Percentiles rank a stretch among this genome's conserved stretches.
These are phyloP conservation scores for Vitellaria paradoxa DNA, from an alignment of 179 eudicot genomes.

Conservation along the genomic window DNA sequence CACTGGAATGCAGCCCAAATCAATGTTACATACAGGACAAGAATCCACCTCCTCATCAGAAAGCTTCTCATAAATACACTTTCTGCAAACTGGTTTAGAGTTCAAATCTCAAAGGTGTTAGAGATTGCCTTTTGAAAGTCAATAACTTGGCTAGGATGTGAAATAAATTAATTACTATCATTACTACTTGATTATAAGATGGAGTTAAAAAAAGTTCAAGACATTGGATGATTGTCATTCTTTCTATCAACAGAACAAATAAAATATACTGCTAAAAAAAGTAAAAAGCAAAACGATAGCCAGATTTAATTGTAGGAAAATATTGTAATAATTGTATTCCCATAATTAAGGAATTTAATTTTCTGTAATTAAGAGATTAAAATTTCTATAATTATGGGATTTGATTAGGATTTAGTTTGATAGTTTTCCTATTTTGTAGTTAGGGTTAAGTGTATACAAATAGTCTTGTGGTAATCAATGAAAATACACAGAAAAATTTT, in stretches of 20 bases:
- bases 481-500: too few species aligned
- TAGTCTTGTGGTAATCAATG: too few species aligned
- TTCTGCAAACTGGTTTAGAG: constrained; percentile 66
- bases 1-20: constrained; percentile 68
- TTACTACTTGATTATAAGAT: neutral
- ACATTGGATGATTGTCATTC: neutral
- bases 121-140: neutral
- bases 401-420: too few species aligned
- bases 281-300: neutral
- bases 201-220: neutral
- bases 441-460: too few species aligned
- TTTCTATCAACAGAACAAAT: neutral
- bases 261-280: neutral
- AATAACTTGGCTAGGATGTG: neutral
- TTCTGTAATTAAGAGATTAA: too few species aligned
- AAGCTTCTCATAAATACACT: constrained; percentile 70
- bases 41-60: constrained; percentile 73
- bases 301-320: too few species aligned
- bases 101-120: neutral
- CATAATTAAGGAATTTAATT: too few species aligned
- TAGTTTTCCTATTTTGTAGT: too few species aligned
- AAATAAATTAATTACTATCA: too few species aligned
- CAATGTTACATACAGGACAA: constrained; percentile 78
- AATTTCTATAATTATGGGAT: too few species aligned
- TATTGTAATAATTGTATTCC: too few species aligned